phyloP scores from a whole-genome alignment of 805 yeast species.

The Zygosaccharomyces rouxii region DNA sequence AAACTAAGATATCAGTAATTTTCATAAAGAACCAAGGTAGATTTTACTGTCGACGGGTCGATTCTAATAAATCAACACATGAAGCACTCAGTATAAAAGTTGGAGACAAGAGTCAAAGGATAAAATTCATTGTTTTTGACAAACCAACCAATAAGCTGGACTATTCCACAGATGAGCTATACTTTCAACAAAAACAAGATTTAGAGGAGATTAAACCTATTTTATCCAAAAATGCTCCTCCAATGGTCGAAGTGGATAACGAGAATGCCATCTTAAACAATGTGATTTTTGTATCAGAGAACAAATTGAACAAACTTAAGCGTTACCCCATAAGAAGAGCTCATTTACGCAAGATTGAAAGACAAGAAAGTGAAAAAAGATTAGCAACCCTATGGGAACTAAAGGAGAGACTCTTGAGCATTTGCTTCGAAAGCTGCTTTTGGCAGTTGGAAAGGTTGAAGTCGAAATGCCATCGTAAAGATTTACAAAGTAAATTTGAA shows the following conservation, averaged over 20 bases:
- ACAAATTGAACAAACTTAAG: not conserved
- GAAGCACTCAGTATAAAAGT: constrained; percentile 8
- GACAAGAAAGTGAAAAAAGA: not conserved
- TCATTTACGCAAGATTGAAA: not conserved
- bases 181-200: constrained; percentile 10
- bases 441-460: constrained; percentile 5
- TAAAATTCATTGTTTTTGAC: constrained; percentile 11
- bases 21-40: constrained; percentile 10
- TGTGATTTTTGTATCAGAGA: constrained; percentile 1
- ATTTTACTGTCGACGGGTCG: constrained; percentile 10
- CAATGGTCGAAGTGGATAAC: not conserved
- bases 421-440: constrained; percentile 3
- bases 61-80: constrained; percentile 9
- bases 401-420: not conserved
- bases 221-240: not conserved
- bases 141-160: not conserved
- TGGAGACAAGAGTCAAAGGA: constrained; percentile 1
- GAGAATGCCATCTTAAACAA: constrained; percentile 3
- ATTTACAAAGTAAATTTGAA: not conserved
- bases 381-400: constrained; percentile 4
- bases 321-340: not conserved
- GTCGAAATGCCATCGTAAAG: not conserved
- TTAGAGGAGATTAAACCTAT: not conserved
- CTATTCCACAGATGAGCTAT: not conserved
- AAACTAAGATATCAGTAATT: constrained; percentile 5